These are phyloP conservation scores for Chaetomium fimeti DNA, from an alignment of 495 filamentous ascomycete species.

Conservation along the genomic window DNA sequence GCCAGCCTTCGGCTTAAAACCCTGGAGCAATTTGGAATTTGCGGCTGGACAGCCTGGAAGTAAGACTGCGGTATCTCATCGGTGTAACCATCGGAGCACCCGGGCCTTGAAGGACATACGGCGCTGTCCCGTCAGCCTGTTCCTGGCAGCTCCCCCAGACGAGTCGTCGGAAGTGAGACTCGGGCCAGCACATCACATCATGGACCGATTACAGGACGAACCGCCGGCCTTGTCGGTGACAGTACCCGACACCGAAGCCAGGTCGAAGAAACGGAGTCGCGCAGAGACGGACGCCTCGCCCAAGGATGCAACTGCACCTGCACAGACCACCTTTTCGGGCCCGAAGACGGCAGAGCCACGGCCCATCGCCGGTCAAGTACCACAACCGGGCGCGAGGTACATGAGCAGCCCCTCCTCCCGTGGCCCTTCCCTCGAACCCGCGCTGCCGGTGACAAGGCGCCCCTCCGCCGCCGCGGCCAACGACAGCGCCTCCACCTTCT, in stretches of 20 bases:
- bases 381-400: neutral
- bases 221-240: slow-evolving; percentile 15
- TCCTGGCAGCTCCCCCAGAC: neutral
- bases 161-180: neutral
- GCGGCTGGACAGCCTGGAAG: neutral
- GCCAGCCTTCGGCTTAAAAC: neutral
- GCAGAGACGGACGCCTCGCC: slow-evolving; percentile 14
- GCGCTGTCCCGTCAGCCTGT: neutral
- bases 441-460: neutral
- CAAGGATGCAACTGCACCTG: neutral
- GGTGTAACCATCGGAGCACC: slow-evolving; percentile 17
- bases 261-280: slow-evolving; percentile 15
- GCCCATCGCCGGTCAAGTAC: neutral
- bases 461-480: slow-evolving; percentile 2
- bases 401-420: neutral
- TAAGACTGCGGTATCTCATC: neutral
- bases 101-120: neutral
- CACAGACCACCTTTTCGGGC: neutral
- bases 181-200: slow-evolving; percentile 6
- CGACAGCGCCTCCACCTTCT: slow-evolving; percentile 16
- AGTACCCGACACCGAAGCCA: neutral
- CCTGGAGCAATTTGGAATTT: neutral
- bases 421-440: slow-evolving; percentile 11
- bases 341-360: neutral
- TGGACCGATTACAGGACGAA: slow-evolving; percentile 19